These are phyloP conservation scores for Fusarium tricinctum DNA, from an alignment of 2,329 filamentous ascomycete genomes.

Conservation along the genomic window DNA sequence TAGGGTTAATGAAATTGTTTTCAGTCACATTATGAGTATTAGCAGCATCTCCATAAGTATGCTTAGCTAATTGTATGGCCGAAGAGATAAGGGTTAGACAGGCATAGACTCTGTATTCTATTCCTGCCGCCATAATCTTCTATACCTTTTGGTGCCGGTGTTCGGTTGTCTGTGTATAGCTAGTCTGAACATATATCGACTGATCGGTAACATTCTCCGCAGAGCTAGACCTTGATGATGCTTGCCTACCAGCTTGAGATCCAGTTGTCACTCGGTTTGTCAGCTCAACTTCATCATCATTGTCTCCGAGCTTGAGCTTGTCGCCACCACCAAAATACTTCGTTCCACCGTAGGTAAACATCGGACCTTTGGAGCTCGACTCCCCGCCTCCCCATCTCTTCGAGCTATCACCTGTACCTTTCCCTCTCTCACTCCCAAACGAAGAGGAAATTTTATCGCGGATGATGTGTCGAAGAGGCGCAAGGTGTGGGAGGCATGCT, in stretches of 20 bases:
- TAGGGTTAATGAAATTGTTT: too few relatives aligned
- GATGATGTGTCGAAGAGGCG: constrained; percentile 15
- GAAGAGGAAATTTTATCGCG: constrained; percentile 9
- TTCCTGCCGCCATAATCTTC: too few relatives aligned
- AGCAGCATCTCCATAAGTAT: too few relatives aligned
- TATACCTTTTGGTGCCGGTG: too few relatives aligned
- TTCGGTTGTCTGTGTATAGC: background rate
- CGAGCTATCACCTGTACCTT: background rate
- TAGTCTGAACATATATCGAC: background rate
- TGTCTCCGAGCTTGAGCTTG: constrained; percentile 8
- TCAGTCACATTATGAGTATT: too few relatives aligned
- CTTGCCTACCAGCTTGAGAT: background rate
- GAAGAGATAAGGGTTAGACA: too few relatives aligned
- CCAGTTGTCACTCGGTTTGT: background rate
- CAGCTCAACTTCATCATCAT: constrained; percentile 22
- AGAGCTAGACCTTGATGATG: background rate
- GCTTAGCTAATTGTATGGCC: too few relatives aligned
- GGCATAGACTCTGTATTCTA: too few relatives aligned
- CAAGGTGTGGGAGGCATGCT: constrained; percentile 26
- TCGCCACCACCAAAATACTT: constrained; percentile 9
- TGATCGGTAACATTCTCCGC: background rate
- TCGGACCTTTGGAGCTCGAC: background rate
- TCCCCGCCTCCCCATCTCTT: background rate
- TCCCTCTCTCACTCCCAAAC: constrained; percentile 1
- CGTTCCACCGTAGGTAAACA: constrained; percentile 22